These are phyloP conservation scores for Vicia sativa DNA, from an alignment of 306 rosid genomes.

Conservation along the genomic window DNA sequence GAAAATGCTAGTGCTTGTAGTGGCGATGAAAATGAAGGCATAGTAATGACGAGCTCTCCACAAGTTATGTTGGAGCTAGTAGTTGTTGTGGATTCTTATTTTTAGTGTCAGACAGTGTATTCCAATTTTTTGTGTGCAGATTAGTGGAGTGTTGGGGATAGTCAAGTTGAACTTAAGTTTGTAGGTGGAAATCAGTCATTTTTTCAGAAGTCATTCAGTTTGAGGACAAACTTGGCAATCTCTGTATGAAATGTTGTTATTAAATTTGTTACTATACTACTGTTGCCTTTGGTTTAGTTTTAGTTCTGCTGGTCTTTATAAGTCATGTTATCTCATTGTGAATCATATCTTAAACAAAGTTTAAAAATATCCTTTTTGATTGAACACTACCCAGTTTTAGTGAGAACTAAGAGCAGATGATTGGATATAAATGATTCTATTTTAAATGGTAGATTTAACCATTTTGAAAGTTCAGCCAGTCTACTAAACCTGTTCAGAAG, in stretches of 20 bases:
- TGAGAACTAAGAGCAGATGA: too few species aligned
- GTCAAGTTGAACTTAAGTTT: not conserved
- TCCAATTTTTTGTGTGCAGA: not conserved
- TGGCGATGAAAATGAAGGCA: not conserved
- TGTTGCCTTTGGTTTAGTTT: not conserved
- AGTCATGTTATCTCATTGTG: not conserved
- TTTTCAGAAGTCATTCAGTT: conserved; percentile 1
- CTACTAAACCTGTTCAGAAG: too few species aligned
- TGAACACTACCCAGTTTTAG: too few species aligned
- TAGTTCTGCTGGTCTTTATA: not conserved
- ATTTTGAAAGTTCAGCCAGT: too few species aligned
- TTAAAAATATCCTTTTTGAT: too few species aligned
- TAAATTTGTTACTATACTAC: too few species aligned
- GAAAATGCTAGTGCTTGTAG: not conserved
- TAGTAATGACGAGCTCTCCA: not conserved
- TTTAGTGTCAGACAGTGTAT: not conserved
- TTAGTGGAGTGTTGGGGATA: conserved; percentile 4
- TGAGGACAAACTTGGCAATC: not conserved
- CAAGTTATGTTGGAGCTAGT: not conserved
- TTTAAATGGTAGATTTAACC: too few species aligned
- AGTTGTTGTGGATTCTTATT: not conserved
- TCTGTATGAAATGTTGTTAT: too few species aligned
- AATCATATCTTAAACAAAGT: not conserved
- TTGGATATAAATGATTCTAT: too few species aligned
- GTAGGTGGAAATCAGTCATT: not conserved